Evolutionary conservation across 441 rosid species (phyloP).

Genomic region (Eutrema salsugineum): DNA sequence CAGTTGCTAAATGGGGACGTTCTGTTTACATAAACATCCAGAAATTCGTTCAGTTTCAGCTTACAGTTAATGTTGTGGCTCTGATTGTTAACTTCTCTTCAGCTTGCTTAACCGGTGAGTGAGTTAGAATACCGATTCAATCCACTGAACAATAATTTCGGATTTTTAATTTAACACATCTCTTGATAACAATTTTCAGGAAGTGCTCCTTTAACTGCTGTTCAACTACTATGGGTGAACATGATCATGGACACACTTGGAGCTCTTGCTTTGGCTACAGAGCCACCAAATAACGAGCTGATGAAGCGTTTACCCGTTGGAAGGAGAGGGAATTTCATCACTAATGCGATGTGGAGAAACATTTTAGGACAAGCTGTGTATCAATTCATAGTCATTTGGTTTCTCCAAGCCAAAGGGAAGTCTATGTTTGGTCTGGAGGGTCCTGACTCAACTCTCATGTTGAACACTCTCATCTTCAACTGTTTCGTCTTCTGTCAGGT

Average conservation of each 20-base stretch:
- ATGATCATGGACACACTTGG: constrained; percentile 79
- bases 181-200: constrained; percentile 26
- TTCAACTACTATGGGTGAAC: constrained; percentile 69
- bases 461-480: constrained; percentile 70
- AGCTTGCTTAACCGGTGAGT: constrained; percentile 74
- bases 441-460: constrained; percentile 39
- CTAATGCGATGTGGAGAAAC: constrained; percentile 75
- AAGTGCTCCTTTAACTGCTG: constrained; percentile 66
- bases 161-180: background rate
- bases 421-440: constrained; percentile 42
- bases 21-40: constrained; percentile 68
- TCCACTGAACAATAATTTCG: background rate
- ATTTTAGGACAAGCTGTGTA: constrained; percentile 60
- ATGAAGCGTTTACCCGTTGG: constrained; percentile 64
- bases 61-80: constrained; percentile 60
- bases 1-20: constrained; percentile 69
- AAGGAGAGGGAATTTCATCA: constrained; percentile 59
- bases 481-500: constrained; percentile 85
- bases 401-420: constrained; percentile 58
- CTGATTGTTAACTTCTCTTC: constrained; percentile 61
- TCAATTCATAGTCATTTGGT: constrained; percentile 56
- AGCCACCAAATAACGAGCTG: constrained; percentile 54
- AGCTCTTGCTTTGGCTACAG: constrained; percentile 67
- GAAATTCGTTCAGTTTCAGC: constrained; percentile 67
- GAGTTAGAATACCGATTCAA: background rate